Conservation (phyloP, 352 stramenopile genomes). For the Peronospora destructor region DNA sequence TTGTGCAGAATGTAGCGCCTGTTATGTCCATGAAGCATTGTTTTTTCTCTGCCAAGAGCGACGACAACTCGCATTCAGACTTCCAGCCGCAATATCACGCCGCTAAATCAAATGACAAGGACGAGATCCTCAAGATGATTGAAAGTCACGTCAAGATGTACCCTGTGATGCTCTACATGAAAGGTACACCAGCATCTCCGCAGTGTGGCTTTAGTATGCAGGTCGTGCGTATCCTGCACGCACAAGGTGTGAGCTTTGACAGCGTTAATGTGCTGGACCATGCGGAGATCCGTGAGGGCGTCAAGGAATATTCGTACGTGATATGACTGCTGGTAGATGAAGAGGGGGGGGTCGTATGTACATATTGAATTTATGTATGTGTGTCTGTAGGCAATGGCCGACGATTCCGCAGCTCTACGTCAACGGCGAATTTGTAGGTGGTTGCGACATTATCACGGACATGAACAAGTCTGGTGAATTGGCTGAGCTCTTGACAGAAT, state of each 20-base stretch:
- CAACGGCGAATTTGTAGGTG: constrained; percentile 97
- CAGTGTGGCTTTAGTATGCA: constrained; percentile 97
- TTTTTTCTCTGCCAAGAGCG: constrained; percentile 40
- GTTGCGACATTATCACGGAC: constrained; percentile 97
- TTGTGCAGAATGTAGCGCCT: constrained; percentile 1
- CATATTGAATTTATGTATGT: constrained; percentile 7
- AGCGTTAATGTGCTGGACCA: constrained; percentile 98
- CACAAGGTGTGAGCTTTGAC: constrained; percentile 91
- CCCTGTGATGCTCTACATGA: constrained; percentile 99
- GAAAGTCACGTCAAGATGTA: constrained; percentile 87
- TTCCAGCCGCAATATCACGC: constrained; percentile 86
- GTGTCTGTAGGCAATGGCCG: constrained; percentile 82
- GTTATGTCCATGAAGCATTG: constrained; percentile 4
- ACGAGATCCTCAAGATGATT: constrained; percentile 88
- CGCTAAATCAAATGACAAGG: constrained; percentile 76
- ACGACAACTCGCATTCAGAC: constrained; percentile 79
- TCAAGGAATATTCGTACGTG: constrained; percentile 97
- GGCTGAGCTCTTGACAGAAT: constrained; percentile 79
- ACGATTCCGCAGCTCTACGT: constrained; percentile 99
- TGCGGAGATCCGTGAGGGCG: constrained; percentile 94
- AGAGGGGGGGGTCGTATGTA: not conserved
- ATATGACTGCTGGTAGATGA: not conserved
- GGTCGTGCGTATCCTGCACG: constrained; percentile 93
- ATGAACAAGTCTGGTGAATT: constrained; percentile 92
- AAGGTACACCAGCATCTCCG: constrained; percentile 94